phyloP scores from a whole-genome alignment of 2,329 filamentous ascomycete species.

The Ophiostoma australiae region DNA sequence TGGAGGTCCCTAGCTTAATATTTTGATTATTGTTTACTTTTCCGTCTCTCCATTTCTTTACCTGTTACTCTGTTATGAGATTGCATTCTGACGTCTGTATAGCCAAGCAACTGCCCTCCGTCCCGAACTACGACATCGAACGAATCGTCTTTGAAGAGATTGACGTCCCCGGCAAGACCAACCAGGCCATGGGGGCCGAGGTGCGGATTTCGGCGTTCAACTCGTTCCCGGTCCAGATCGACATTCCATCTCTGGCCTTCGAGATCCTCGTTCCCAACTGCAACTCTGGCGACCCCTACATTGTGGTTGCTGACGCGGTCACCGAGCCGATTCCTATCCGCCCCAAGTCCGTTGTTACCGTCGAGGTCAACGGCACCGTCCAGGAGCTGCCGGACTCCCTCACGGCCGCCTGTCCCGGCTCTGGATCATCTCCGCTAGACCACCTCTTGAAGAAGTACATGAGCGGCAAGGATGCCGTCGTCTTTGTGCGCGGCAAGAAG shows the following conservation, averaged over 20 bases:
- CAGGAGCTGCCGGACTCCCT: constrained; percentile 68
- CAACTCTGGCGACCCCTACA: constrained; percentile 62
- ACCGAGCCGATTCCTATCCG: constrained; percentile 63
- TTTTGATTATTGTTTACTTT: background rate
- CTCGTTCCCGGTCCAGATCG: constrained; percentile 69
- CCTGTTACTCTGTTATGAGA: background rate
- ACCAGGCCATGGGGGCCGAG: constrained; percentile 72
- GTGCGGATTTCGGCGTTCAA: constrained; percentile 69
- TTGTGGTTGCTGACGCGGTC: constrained; percentile 70
- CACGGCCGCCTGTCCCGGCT: constrained; percentile 68
- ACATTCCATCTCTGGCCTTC: constrained; percentile 75
- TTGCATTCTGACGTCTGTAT: constrained; percentile 35
- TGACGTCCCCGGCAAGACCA: constrained; percentile 43
- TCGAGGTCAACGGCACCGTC: constrained; percentile 68
- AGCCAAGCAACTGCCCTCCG: constrained; percentile 66
- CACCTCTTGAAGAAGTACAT: constrained; percentile 75
- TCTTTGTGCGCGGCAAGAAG: constrained; percentile 77
- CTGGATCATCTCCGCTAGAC: constrained; percentile 77
- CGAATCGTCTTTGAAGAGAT: constrained; percentile 75
- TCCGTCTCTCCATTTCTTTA: background rate
- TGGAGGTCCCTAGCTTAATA: background rate
- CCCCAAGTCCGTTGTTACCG: constrained; percentile 61
- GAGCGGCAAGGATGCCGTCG: constrained; percentile 68
- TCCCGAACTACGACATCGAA: constrained; percentile 79
- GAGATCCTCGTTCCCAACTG: constrained; percentile 83